Evolutionary conservation across 225 moss, liverwort and hornwort species (phyloP), one percentile per base, ranked within the genome.

Genomic region (Marchantia polymorpha): DNA sequence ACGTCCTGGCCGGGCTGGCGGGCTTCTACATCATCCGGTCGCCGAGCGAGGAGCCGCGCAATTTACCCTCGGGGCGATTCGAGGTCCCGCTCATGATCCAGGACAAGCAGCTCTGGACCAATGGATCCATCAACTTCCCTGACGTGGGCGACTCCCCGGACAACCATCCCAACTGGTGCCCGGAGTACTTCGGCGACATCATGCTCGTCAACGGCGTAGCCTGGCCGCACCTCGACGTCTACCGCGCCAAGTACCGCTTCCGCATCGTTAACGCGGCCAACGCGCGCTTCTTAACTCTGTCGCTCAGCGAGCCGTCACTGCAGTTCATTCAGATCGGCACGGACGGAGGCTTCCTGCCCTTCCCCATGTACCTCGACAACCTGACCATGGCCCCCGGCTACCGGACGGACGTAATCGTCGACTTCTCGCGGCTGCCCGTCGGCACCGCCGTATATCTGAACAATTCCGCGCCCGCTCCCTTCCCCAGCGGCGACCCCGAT

Each of bases 141-240:
- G 89, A 84, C 64, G 71, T 89, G 0, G 94, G 92, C 0, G 54
- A 84, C 0, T 54, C 29, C 15, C 5, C 78, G 0, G 6, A 64
- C 0, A 63, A 72, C 48, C 91, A 92, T 70, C 91, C 94, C 0
- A 86, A 83, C 55, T 94, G 94, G 94, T 94, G 94, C 73, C 88
- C 92, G 0, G 94, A 90, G 63, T 94, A 94, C 19, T 94, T 90
- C 65, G 92, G 91, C 11, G 91, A 94, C 64, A 77, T 79, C 0
- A 90, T 95, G 4, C 66, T 95, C 27, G 90, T 91, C 12, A 92
- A 94, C 46, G 92, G 89, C 29, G 89, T 83, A 64, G 91, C 83
- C 9, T 94, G 94, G 94, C 94, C 94, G 0, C 83, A 85, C 31
- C 87, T 90, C 0, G 77, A 87, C 5, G 82, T 77, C 55, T 94